Conservation (phyloP, 169 alveolate genomes). For the Cryptosporidium meleagridis region DNA sequence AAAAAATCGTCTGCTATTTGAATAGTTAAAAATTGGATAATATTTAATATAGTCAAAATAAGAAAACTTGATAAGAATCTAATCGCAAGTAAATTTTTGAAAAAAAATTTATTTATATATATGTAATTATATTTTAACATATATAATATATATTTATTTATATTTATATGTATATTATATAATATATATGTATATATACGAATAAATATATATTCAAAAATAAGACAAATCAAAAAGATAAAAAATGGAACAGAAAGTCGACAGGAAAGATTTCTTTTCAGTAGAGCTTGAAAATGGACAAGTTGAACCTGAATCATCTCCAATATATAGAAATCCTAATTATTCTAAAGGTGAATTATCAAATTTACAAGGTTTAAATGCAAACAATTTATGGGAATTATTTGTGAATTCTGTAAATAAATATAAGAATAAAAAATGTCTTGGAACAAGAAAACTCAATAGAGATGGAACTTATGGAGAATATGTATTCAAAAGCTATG, state of each 20-base stretch:
- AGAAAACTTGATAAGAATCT: too few relatives aligned
- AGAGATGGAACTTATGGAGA: conserved; percentile 52
- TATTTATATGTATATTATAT: too few relatives aligned
- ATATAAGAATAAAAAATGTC: conserved; percentile 7
- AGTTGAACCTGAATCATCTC: conserved; percentile 18
- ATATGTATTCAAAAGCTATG: conserved; percentile 41
- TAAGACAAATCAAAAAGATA: neutral
- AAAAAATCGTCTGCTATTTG: neutral
- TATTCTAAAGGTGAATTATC: conserved; percentile 37
- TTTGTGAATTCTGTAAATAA: conserved; percentile 52
- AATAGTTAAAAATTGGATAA: too few relatives aligned
- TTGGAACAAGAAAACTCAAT: conserved; percentile 31
- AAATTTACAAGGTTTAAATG: conserved; percentile 34
- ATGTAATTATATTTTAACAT: too few relatives aligned
- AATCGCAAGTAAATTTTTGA: too few relatives aligned
- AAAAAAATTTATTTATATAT: neutral
- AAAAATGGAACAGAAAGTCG: neutral
- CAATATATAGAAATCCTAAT: conserved; percentile 60
- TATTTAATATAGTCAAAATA: too few relatives aligned
- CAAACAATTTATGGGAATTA: conserved; percentile 56
- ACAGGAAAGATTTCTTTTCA: conserved; percentile 17
- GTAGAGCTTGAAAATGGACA: neutral
- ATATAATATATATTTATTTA: neutral
- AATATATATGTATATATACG: neutral
- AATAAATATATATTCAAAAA: neutral